These are phyloP conservation scores for Hypoxylon perforatum DNA, from an alignment of 495 filamentous ascomycete species.

Conservation along the genomic window DNA sequence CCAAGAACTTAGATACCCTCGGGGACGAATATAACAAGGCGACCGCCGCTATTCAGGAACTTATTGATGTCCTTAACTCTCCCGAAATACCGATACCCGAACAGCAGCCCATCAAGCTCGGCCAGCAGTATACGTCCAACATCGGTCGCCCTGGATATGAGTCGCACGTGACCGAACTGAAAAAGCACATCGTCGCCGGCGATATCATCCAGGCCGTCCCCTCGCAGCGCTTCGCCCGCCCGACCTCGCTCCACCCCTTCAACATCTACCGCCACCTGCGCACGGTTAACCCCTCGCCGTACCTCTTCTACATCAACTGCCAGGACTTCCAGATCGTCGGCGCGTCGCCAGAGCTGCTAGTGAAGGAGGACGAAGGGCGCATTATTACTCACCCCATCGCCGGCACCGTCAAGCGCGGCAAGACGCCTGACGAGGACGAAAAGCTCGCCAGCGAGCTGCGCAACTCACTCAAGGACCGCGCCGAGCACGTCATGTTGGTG, in stretches of 20 bases:
- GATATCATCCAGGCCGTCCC: constrained; percentile 98
- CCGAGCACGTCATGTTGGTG: constrained; percentile 99
- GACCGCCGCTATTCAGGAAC: constrained; percentile 67
- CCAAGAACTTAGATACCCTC: constrained; percentile 57
- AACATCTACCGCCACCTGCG: constrained; percentile 98
- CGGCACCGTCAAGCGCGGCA: constrained; percentile 89
- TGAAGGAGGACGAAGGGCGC: constrained; percentile 85
- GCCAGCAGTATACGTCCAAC: constrained; percentile 90
- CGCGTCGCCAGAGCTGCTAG: constrained; percentile 91
- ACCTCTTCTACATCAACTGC: constrained; percentile 96
- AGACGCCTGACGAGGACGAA: constrained; percentile 81
- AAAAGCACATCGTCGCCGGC: constrained; percentile 86
- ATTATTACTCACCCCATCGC: constrained; percentile 98
- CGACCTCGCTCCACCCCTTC: constrained; percentile 92
- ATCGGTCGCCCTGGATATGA: constrained; percentile 91
- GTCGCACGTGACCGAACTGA: constrained; percentile 79
- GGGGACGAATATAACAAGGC: constrained; percentile 72
- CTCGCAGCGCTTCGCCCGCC: constrained; percentile 89
- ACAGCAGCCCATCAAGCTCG: constrained; percentile 74
- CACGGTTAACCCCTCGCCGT: constrained; percentile 94
- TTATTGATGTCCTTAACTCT: constrained; percentile 74
- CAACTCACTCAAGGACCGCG: constrained; percentile 88
- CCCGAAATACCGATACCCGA: constrained; percentile 81
- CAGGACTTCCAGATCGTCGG: constrained; percentile 93
- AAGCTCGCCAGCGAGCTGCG: constrained; percentile 80